Percentiles rank a stretch among this genome's conserved stretches.
Evolutionary conservation across 1,284 basidiomycete genomes (phyloP).

Genomic region (Tilletia indica): DNA sequence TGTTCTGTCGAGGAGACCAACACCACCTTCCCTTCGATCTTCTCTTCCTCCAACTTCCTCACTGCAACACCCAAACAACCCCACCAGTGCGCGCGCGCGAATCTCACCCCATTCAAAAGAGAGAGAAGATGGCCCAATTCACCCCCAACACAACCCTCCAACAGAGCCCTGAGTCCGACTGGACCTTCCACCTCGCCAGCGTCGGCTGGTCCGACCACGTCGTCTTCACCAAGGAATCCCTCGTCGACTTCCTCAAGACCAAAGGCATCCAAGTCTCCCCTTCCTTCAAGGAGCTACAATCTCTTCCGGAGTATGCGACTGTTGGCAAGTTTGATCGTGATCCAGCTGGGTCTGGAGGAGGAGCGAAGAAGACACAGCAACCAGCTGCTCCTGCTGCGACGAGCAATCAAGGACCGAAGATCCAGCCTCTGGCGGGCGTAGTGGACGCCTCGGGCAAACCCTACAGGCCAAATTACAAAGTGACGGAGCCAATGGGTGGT

Average conservation of each 20-base stretch:
- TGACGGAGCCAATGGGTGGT: slow-evolving; percentile 40
- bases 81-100: too few relatives aligned
- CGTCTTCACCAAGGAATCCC: slow-evolving; percentile 45
- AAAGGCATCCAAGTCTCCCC: slow-evolving; percentile 43
- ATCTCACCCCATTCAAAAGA: too few relatives aligned
- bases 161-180: slow-evolving; percentile 8
- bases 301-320: slow-evolving; percentile 43
- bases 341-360: background rate
- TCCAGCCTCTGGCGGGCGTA: slow-evolving; percentile 22
- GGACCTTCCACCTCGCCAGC: slow-evolving; percentile 23
- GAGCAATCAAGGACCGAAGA: background rate
- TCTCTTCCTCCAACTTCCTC: too few relatives aligned
- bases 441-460: slow-evolving; percentile 42
- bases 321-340: slow-evolving; percentile 31
- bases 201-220: slow-evolving; percentile 38
- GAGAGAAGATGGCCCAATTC: slow-evolving; percentile 1
- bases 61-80: too few relatives aligned
- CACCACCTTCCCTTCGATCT: too few relatives aligned
- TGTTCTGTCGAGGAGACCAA: too few relatives aligned
- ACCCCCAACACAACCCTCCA: slow-evolving; percentile 1
- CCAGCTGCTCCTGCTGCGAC: slow-evolving; percentile 9
- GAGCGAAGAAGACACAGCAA: background rate
- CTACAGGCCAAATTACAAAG: slow-evolving; percentile 45
- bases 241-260: slow-evolving; percentile 47
- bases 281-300: slow-evolving; percentile 42